Evolutionary conservation across 768 basidiomycete species (phyloP), one percentile per base, ranked within the genome.

Genomic region (Hygrophorus russula): DNA sequence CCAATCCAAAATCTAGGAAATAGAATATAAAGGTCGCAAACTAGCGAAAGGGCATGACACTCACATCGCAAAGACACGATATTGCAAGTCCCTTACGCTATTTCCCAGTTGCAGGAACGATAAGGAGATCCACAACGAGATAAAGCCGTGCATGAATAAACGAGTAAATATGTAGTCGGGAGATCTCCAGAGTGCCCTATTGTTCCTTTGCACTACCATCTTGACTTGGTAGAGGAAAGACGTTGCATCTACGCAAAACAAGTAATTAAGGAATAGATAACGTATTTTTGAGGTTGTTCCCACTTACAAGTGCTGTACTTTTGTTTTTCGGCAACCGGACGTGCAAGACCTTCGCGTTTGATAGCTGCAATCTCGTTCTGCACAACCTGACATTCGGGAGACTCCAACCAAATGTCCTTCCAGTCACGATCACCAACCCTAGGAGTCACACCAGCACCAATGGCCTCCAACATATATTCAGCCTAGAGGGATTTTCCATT

Each of bases 121-220:
- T 28, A 93, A 63, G 20, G 82, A 82, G 47, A 88, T 68, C 56
- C 77, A 77, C 10, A 86, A 62, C 11, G 83, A 77, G 45, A 83
- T 74, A 57, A 79, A 78, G 2, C 71, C 67, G 49, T 84, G 81
- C 12, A 83, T 74, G 59, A 88, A 88, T 18, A 90, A 63, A 14
- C 90, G 76, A 41, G 78, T 87, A 66, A 81, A 91, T 39, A 87
- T 77, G 57, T 92, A 93, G 50, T 89, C 79, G 2, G 88, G 84
- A 7, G 80, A 84, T 43, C 90, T 70, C 82, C 85, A 92, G 10
- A 91, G 64, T 2, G 85, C 78, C 5, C 67, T 52, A 53, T 78
- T 78, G 55, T 85, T 83, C 33, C 89, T 71, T 15, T 64, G 51
- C 13, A 78, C 68, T 46, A 92, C 86, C 11, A 70, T 67, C 49